Evolutionary conservation across 768 basidiomycete species (phyloP).

Genomic region (Nidularia sp.): DNA sequence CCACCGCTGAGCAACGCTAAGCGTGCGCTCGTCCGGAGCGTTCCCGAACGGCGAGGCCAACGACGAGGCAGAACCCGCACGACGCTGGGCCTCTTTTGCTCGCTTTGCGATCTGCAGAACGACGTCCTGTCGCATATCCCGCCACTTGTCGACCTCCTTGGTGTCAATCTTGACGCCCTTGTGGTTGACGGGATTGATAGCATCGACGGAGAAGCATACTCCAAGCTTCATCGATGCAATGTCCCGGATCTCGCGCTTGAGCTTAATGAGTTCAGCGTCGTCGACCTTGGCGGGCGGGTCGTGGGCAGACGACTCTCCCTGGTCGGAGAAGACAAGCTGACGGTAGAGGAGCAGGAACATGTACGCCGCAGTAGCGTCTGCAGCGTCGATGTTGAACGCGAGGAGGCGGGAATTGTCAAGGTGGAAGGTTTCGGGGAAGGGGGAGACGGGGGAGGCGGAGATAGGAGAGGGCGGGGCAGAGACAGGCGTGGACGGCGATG

Average conservation of each 20-base stretch:
- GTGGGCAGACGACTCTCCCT: constrained; percentile 24
- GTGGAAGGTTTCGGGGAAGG: constrained; percentile 71
- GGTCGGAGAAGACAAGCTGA: constrained; percentile 56
- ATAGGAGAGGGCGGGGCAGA: constrained; percentile 14
- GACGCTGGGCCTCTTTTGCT: constrained; percentile 42
- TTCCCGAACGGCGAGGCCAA: constrained; percentile 9
- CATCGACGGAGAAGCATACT: constrained; percentile 42
- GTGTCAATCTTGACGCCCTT: constrained; percentile 8
- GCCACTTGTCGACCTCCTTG: constrained; percentile 50
- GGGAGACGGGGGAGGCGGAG: constrained; percentile 18
- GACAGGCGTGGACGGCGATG: constrained; percentile 25
- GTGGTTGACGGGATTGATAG: constrained; percentile 9
- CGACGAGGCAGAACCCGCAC: constrained; percentile 14
- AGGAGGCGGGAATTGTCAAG: constrained; percentile 72
- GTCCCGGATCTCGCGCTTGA: constrained; percentile 77
- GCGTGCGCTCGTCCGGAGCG: constrained; percentile 45
- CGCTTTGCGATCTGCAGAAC: constrained; percentile 74
- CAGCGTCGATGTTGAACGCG: constrained; percentile 64
- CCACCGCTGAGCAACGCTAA: constrained; percentile 69
- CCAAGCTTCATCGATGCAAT: constrained; percentile 62
- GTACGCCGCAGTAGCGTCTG: constrained; percentile 71
- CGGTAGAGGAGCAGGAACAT: constrained; percentile 81
- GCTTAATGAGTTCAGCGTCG: constrained; percentile 47
- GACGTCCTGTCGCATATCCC: constrained; percentile 55
- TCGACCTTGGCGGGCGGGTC: constrained; percentile 33